phyloP scores from a whole-genome alignment of 139 green algal species.

The Deuterostichococcus epilithicus region DNA sequence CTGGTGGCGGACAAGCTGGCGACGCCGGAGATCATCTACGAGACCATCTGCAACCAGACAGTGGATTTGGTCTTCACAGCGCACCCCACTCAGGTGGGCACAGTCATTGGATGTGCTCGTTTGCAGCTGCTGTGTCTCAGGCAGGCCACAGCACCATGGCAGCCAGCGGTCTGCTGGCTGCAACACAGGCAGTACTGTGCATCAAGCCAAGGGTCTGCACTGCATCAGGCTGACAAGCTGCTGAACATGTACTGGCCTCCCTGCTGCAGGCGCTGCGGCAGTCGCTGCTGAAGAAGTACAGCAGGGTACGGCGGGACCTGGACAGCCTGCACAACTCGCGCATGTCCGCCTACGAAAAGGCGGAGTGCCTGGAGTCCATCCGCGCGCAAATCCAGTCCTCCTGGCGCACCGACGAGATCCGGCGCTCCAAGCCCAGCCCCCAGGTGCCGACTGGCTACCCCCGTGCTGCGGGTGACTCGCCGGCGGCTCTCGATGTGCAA shows the following conservation, averaged over 20 bases:
- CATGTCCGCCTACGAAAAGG: conserved; percentile 74
- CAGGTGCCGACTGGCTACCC: conserved; percentile 34
- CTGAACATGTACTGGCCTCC: neutral
- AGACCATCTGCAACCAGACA: conserved; percentile 70
- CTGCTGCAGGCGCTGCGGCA: conserved; percentile 60
- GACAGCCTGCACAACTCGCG: conserved; percentile 77
- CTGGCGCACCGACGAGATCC: conserved; percentile 97
- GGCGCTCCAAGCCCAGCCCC: conserved; percentile 81
- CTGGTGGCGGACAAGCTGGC: conserved; percentile 53
- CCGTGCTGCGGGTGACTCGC: neutral
- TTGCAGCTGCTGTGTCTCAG: too few relatives aligned
- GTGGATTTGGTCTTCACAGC: conserved; percentile 88
- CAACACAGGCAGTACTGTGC: neutral
- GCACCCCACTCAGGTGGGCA: conserved; percentile 75
- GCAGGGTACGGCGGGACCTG: conserved; percentile 57
- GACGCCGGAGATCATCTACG: conserved; percentile 63
- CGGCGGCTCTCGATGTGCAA: too few relatives aligned
- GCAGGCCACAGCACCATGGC: too few relatives aligned
- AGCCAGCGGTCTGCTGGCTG: too few relatives aligned
- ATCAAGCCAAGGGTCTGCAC: neutral
- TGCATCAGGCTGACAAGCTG: neutral
- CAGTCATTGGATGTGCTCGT: neutral
- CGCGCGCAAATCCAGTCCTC: conserved; percentile 66
- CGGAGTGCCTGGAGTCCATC: conserved; percentile 75
- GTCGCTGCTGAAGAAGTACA: conserved; percentile 83